Evolutionary conservation across 2,329 filamentous ascomycete species (phyloP), one percentile per base, ranked within the genome.

Genomic region (Fusarium sp.): DNA sequence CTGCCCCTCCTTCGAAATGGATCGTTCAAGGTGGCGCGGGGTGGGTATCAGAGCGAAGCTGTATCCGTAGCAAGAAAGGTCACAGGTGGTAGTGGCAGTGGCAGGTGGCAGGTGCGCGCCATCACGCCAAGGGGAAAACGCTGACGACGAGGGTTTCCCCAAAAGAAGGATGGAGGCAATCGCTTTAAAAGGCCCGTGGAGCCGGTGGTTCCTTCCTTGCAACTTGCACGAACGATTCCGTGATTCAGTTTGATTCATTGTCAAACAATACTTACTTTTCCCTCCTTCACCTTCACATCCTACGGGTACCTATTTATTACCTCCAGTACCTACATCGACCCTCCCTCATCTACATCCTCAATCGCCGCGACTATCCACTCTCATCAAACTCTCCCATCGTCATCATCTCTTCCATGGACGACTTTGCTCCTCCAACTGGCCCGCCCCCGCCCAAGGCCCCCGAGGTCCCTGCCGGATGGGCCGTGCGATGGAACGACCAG

Each of bases 401-500:
- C 38, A 38, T 35, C 36, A 57, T 27, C 56, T 70, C 62, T 66
- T 68, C 68, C 46, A 90, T 90, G 89, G 84, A 85, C 74, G 87
- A 90, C 72, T 90, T 87, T 80, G 81, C 84, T 63, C 83, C 88
- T 61, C 89, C 88, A 3, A 59, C 83, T 27, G 88, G 88, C 27
- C 89, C 89, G 55, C 88, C 89, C 74, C 88, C 89, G 58, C 88
- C 88, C 71, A 87, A 84, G 79, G 87, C 89, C 2, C 94, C 94
- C 3, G 92, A 93, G 78, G 84, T 85, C 9, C 84, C 84, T 63
- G 78, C 82, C 33, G 95, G 95, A 77, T 98, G 94, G 93, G 91
- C 93, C 79, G 92, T 92, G 12, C 90, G 94, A 73, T 97, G 92
- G 90, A 96, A 97, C 82, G 91, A 93, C 0, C 91, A 96, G 79